Base-by-base conservation (phyloP, 192 early-diverging fungal genomes). In the Podochytrium sp. region DNA sequence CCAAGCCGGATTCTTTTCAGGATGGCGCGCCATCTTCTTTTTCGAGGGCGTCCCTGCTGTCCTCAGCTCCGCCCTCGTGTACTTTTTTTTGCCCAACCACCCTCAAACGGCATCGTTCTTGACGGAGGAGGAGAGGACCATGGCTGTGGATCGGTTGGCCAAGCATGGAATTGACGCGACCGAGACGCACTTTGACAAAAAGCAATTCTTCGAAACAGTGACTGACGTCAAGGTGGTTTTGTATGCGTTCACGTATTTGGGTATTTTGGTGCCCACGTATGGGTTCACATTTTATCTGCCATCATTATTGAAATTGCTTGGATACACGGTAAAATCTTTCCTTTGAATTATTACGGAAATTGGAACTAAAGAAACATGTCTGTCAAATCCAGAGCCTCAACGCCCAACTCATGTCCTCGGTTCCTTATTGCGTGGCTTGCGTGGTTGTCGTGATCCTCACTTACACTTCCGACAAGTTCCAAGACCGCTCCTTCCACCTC, bases 21-120 rank as follows among this genome's bases (percentile, higher is more conserved):
- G 34, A 2, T 85, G 69, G 70, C 42, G 86, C 65, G 85, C 90
- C 81, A 73, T 92, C 30, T 91, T 91, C 74, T 79, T 93, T 59
- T 71, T 89, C 27, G 87, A 90, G 75, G 92, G 90, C 23, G 52
- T 90, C 30, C 86, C 86, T 0, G 76, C 86, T 0, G 78, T 88
- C 33, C 14, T 82, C 0, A 49, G 79, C 41, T 77, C 80, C 32
- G 34, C 74, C 2, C 32, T 81, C n/a, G 69, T 78, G 20, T 79
- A 71, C 51, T 82, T 81, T 56, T 40, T 80, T 41, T 57, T 86
- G 23, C 84, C 83, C 38, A 69, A 84, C 51, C 76, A 56, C 52
- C 83, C 83, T 16, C 78, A 80, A 40, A 33, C 58, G 12, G 78
- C 70, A 23, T 75, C 66, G 6, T 92, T 88, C 58, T 58, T 92